Conservation (phyloP, 805 yeast species). For the Wickerhamomyces alni region DNA sequence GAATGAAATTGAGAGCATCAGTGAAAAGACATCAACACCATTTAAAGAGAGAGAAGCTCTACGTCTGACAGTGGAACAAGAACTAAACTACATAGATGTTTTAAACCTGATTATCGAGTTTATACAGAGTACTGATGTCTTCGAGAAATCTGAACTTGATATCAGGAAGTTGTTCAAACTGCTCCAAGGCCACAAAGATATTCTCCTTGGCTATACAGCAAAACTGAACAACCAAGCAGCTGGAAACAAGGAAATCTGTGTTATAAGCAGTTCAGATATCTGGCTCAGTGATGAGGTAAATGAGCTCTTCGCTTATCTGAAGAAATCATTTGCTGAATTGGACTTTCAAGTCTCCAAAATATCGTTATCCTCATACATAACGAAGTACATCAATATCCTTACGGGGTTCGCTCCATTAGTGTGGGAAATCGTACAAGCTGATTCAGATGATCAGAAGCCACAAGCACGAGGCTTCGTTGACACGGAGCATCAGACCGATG, state of each 20-base stretch:
- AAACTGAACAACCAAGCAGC: not conserved
- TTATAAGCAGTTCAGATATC: not conserved
- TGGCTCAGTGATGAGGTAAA: not conserved
- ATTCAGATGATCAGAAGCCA: too few species aligned
- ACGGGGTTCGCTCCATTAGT: not conserved
- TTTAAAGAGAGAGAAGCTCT: too few species aligned
- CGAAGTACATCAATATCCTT: not conserved
- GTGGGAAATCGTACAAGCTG: not conserved
- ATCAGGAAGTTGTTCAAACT: conserved; percentile 2
- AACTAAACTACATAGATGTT: not conserved
- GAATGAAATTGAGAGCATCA: not conserved
- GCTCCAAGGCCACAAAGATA: conserved; percentile 1
- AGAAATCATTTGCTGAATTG: not conserved
- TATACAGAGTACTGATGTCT: not conserved
- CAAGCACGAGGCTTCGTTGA: too few species aligned
- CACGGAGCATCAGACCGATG: not conserved
- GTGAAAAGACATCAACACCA: too few species aligned
- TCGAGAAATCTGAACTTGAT: not conserved
- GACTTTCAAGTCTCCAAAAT: not conserved
- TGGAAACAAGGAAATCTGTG: conserved; percentile 1
- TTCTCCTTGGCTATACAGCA: not conserved
- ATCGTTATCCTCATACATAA: not conserved
- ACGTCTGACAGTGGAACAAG: not conserved
- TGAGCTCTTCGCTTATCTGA: not conserved
- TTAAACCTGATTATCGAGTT: not conserved